These are phyloP conservation scores for Pachysolen tannophilus DNA, from an alignment of 805 yeast genomes.

Conservation along the genomic window DNA sequence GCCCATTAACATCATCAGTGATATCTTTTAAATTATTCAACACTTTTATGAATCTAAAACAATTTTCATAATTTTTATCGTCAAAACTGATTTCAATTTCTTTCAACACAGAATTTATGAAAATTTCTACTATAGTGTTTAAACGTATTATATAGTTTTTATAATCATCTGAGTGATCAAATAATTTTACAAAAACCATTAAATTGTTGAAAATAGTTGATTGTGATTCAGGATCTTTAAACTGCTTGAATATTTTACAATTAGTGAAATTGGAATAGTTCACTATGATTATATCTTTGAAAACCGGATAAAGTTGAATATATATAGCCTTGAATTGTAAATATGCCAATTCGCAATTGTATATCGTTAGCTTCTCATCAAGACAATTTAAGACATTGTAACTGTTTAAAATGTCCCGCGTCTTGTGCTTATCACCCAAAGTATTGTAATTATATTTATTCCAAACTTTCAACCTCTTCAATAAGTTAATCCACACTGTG, in stretches of 20 bases:
- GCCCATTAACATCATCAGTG: conserved; percentile 22
- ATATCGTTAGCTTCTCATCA: not conserved
- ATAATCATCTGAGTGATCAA: conserved; percentile 14
- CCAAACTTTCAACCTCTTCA: conserved; percentile 19
- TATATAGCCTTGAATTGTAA: conserved; percentile 18
- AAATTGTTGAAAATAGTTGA: conserved; percentile 22
- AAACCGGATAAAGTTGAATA: conserved; percentile 20
- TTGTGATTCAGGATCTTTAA: conserved; percentile 22
- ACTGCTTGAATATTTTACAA: conserved; percentile 20
- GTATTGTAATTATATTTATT: conserved; percentile 1
- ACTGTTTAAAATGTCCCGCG: not conserved
- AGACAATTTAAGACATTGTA: conserved; percentile 9
- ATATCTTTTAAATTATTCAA: conserved; percentile 24
- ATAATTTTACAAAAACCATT: conserved; percentile 16
- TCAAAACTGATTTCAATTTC: conserved; percentile 59
- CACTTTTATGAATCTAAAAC: conserved; percentile 14
- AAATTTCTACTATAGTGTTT: conserved; percentile 53
- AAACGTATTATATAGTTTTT: conserved; percentile 27
- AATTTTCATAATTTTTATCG: conserved; percentile 32
- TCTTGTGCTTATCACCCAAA: not conserved
- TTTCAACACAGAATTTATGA: conserved; percentile 59
- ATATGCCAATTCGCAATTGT: not conserved
- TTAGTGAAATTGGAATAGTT: conserved; percentile 25
- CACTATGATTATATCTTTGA: conserved; percentile 21
- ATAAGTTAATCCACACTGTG: conserved; percentile 18